Evolutionary conservation across 441 rosid genomes (phyloP).

Genomic region (Populus hybrid): DNA sequence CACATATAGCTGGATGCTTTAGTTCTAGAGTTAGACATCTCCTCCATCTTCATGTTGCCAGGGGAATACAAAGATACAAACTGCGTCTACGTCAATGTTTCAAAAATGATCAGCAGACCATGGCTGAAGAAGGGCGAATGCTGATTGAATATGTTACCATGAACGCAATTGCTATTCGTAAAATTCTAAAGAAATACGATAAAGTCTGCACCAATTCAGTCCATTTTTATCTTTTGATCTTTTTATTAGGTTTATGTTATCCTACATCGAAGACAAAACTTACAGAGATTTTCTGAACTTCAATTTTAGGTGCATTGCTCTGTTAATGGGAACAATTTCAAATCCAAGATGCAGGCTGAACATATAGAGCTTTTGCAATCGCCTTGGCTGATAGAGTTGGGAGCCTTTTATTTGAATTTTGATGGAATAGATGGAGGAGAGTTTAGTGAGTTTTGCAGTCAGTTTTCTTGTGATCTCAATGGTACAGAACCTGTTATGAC

Average conservation of each 20-base stretch:
- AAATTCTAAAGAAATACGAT: slow-evolving; percentile 92
- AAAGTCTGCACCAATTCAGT: slow-evolving; percentile 39
- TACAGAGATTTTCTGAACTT: slow-evolving; percentile 3
- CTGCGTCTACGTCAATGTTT: slow-evolving; percentile 43
- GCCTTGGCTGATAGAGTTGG: slow-evolving; percentile 93
- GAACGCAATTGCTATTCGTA: slow-evolving; percentile 86
- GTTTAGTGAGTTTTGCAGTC: slow-evolving; percentile 37
- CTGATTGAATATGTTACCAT: slow-evolving; percentile 71
- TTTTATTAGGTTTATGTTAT: neutral
- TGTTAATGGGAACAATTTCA: slow-evolving; percentile 70
- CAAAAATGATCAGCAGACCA: slow-evolving; percentile 46
- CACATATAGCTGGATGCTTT: slow-evolving; percentile 75
- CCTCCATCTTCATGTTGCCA: slow-evolving; percentile 69
- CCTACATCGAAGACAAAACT: neutral
- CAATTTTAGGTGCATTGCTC: slow-evolving; percentile 70
- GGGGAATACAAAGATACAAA: slow-evolving; percentile 62
- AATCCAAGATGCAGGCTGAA: slow-evolving; percentile 72
- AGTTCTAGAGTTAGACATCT: slow-evolving; percentile 69
- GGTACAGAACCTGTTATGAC: slow-evolving; percentile 48
- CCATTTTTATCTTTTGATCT: neutral
- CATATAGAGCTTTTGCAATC: slow-evolving; percentile 82
- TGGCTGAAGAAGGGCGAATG: slow-evolving; percentile 60
- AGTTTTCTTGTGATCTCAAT: slow-evolving; percentile 53
- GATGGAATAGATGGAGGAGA: slow-evolving; percentile 42
- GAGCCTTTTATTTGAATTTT: slow-evolving; percentile 76